Conservation (phyloP, 1,139 yeast genomes). For the Eremothecium coryli region DNA sequence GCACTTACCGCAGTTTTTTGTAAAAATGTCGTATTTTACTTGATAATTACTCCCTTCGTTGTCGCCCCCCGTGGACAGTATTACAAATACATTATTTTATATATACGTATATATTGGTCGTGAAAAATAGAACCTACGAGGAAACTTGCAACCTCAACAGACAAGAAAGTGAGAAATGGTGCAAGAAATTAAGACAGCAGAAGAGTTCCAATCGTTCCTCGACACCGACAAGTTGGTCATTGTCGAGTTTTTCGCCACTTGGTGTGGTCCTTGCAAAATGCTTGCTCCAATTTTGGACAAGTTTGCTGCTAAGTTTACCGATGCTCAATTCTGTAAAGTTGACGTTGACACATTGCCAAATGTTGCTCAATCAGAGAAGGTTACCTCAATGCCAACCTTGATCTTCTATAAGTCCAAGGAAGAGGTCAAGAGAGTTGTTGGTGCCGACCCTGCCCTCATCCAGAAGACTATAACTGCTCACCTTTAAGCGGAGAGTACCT, state of each 20-base stretch:
- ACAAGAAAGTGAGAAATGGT: too few species aligned
- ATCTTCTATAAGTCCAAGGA: constrained; percentile 69
- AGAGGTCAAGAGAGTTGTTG: constrained; percentile 64
- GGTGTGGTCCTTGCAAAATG: constrained; percentile 98
- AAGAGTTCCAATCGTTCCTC: constrained; percentile 57
- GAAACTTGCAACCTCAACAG: too few species aligned
- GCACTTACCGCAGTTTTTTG: too few species aligned
- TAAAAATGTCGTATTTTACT: too few species aligned
- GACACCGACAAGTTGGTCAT: constrained; percentile 59
- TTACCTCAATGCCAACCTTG: constrained; percentile 86
- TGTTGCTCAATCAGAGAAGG: constrained; percentile 63
- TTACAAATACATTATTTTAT: too few species aligned
- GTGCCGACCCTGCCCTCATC: constrained; percentile 80
- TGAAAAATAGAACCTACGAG: too few species aligned
- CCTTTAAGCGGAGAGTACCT: constrained; percentile 35
- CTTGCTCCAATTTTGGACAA: constrained; percentile 85
- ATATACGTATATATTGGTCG: too few species aligned
- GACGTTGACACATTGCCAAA: constrained; percentile 75
- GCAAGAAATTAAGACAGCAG: constrained; percentile 37
- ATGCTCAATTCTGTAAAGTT: constrained; percentile 68
- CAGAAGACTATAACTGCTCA: constrained; percentile 56
- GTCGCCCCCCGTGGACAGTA: too few species aligned
- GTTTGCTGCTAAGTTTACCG: constrained; percentile 47
- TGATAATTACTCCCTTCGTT: too few species aligned
- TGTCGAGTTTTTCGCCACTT: constrained; percentile 87